Percentiles rank a stretch among this genome's conserved stretches.
Evolutionary conservation across 2,329 filamentous ascomycete genomes (phyloP).

Genomic region (Fusarium sp.): DNA sequence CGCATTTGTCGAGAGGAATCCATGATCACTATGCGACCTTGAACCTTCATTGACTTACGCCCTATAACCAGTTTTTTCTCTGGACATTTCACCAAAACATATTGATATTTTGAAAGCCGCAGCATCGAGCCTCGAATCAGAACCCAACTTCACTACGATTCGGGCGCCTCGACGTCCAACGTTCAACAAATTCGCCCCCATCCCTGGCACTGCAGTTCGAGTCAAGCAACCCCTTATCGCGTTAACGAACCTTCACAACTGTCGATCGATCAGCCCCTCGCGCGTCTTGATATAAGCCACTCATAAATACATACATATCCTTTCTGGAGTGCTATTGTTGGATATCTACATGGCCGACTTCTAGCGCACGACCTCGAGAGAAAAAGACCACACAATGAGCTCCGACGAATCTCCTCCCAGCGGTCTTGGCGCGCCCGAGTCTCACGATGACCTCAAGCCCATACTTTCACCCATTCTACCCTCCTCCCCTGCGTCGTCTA

Average conservation of each 20-base stretch:
- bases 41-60: slow-evolving; percentile 5
- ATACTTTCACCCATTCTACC: slow-evolving; percentile 47
- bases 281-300: background rate
- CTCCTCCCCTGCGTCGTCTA: slow-evolving; percentile 43
- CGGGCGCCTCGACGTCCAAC: slow-evolving; percentile 21
- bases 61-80: background rate
- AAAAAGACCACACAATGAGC: slow-evolving; percentile 38
- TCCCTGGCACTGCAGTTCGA: background rate
- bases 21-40: slow-evolving; percentile 15
- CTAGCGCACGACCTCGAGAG: background rate
- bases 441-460: slow-evolving; percentile 40
- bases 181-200: background rate
- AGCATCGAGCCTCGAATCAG: background rate
- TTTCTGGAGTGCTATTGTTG: background rate
- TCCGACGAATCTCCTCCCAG: slow-evolving; percentile 38
- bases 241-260: slow-evolving; percentile 3
- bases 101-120: slow-evolving; percentile 1
- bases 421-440: slow-evolving; percentile 36
- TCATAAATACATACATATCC: background rate
- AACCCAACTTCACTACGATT: background rate
- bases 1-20: slow-evolving; percentile 11
- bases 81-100: background rate
- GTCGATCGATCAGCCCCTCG: background rate
- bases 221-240: slow-evolving; percentile 17
- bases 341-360: slow-evolving; percentile 36